Base-by-base conservation (phyloP, 2,329 filamentous ascomycete genomes). In the Pseudocercospora fijiensis region DNA sequence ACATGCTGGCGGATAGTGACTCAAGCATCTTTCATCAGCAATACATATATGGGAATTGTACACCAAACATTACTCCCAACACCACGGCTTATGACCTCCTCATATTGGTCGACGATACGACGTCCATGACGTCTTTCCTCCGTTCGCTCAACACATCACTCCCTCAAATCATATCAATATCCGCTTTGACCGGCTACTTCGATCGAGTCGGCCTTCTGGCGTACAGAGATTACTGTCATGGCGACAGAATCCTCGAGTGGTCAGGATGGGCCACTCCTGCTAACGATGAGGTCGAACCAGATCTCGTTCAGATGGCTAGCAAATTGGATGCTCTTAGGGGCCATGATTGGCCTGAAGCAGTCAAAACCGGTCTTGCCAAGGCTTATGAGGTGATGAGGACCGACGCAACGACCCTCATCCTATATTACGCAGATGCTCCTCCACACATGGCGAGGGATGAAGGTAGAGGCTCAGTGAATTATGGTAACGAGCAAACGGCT, bases 351-450 rank as follows among this genome's bases (percentile, higher is more conserved):
- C 65, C 62, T 7, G 65, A 67, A 57, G 65, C 65, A 13, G 22
- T 63, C 20, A 67, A 67, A 53, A 67, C 65, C 33, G 65, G 65
- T 4, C 62, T 65, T 11, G 65, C 65, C 9, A 55, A 58, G 28
- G 59, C 65, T 5, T 65, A 65, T 24, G 45, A 65, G 16, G 20
- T 62, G 20, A 67, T 67, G 65, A 47, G 63, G 9, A n/a, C 18
- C 1, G 59, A 63, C 27, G 65, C 65, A 16, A 62, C 60, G 7
- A 65, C 65, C 4, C 51, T 67, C 10, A 57, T 67, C 3, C 26
- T 67, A 18, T 52, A 63, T 7, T 65, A 61, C 33, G 57, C 59
- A 8, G 65, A 67, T 61, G 65, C 62, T 45, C 59, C 59, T 10
- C 65, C 65, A 26, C 65, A 65, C 13, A 52, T 58, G 6, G n/a